Base-by-base conservation (phyloP, 2,329 filamentous ascomycete species). In the Aspergillus bombycis region DNA sequence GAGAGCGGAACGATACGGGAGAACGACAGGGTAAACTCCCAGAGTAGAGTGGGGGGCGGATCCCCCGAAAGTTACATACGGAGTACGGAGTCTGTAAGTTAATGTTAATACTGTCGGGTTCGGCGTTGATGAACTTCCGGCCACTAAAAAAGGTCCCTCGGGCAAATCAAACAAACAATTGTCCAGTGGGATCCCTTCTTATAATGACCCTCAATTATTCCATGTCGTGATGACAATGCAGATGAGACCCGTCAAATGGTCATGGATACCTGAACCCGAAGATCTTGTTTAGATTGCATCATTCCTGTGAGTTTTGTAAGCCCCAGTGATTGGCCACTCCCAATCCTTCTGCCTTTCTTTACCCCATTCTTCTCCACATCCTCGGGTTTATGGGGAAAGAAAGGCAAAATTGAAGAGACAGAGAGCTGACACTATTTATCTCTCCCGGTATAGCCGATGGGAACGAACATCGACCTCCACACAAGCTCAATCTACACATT, bases 101-200 rank as follows among this genome's bases (percentile, higher is more conserved):
- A n/a, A 5, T 34, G 32, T 34, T 12, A 36, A 9, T 34, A 10
- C 34, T 36, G 14, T 36, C 34, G 58, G 52, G 38, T 66, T 69
- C 67, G 67, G 67, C 65, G 57, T 58, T 64, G 64, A 62, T 60
- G 66, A 69, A 68, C 67, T 61, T 65, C 67, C 64, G 67, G 54
- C 23, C 50, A 66, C 21, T 57, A 48, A 23, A 34, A n/a, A 32
- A 16, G 16, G 21, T 48, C 26, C 34, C 52, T 16, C 28, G 9
- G 28, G 14, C 12, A 53, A 53, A 36, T 36, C 14, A 36, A 7
- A 36, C 34, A 36, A 23, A 53, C 19, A 34, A 34, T 23, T 14
- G 6, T 2, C 38, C 38, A 41, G 38, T n/a, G 38, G 7, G 19
- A n/a, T 41, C 38, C 38, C 14, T 28, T 14, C 46, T 30, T 8